phyloP scores from a whole-genome alignment of 2,329 filamentous ascomycete genomes.

The Fusarium buxicola region DNA sequence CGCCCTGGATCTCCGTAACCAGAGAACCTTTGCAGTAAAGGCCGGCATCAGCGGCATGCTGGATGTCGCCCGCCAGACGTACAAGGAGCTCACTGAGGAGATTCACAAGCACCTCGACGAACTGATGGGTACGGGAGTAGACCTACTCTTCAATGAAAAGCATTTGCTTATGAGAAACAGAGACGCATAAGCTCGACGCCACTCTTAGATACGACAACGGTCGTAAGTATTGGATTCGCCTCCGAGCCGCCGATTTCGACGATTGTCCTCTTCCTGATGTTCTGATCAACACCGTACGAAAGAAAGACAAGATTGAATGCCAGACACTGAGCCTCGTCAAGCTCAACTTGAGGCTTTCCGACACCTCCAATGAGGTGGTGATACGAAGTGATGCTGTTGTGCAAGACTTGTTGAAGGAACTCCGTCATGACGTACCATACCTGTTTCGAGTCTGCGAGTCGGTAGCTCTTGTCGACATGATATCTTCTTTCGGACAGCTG shows the following conservation, averaged over 20 bases:
- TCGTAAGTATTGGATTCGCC: conserved; percentile 82
- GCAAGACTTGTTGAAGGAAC: conserved; percentile 75
- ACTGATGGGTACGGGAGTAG: conserved; percentile 67
- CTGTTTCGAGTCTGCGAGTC: conserved; percentile 90
- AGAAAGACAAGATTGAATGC: conserved; percentile 83
- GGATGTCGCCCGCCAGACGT: conserved; percentile 88
- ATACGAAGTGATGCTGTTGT: conserved; percentile 84
- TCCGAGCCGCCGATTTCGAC: conserved; percentile 73
- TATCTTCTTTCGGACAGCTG: conserved; percentile 80
- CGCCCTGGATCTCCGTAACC: conserved; percentile 87
- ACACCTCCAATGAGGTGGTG: conserved; percentile 86
- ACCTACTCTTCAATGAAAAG: rapidly evolving
- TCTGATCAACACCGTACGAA: conserved; percentile 81
- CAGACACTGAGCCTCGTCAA: conserved; percentile 89
- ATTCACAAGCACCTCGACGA: conserved; percentile 76
- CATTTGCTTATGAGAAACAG: conserved; percentile 50
- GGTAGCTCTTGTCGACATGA: conserved; percentile 88
- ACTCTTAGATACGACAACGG: conserved; percentile 80
- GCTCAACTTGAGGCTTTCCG: conserved; percentile 79
- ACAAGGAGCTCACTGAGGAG: conserved; percentile 88
- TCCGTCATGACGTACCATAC: conserved; percentile 76
- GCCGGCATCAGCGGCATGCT: conserved; percentile 86
- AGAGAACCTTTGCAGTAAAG: conserved; percentile 90
- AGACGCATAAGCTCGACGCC: conserved; percentile 67
- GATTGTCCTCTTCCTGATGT: conserved; percentile 69